A percentile compares a stretch with the other conserved stretches of the same genome.
Conservation (phyloP, 2,329 filamentous ascomycete species). For the Trichoderma sp. region DNA sequence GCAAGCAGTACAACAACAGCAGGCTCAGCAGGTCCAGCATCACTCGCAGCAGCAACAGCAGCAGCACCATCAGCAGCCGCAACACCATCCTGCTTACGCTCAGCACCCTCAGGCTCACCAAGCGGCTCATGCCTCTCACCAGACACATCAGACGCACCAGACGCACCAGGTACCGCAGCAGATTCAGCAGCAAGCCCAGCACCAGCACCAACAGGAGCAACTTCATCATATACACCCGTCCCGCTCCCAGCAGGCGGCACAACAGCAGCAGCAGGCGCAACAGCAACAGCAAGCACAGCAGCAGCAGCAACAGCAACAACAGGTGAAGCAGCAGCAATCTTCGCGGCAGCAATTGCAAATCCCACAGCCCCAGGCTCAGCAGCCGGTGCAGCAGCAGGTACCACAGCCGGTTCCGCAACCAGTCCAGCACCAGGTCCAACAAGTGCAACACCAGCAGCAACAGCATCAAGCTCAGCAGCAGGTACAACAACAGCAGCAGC, state of each 20-base stretch:
- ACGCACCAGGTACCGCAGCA: constrained; percentile 14
- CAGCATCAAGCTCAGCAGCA: constrained; percentile 22
- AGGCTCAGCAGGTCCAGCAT: constrained; percentile 27
- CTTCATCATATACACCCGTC: constrained; percentile 28
- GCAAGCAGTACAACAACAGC: constrained; percentile 21
- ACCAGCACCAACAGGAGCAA: constrained; percentile 30
- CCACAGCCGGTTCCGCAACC: constrained; percentile 26
- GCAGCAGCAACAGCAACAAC: constrained; percentile 19
- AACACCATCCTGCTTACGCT: constrained; percentile 20
- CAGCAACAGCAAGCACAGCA: constrained; percentile 29
- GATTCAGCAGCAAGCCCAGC: constrained; percentile 28
- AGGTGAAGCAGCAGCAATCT: constrained; percentile 20
- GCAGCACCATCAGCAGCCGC: constrained; percentile 29
- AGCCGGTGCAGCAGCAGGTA: background rate
- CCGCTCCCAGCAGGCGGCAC: constrained; percentile 31
- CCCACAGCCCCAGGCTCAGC: constrained; percentile 10
- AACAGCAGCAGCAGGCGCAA: constrained; percentile 26
- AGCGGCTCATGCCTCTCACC: constrained; percentile 26
- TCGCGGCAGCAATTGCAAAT: constrained; percentile 11
- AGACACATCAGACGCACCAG: constrained; percentile 16
- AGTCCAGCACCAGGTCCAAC: constrained; percentile 19
- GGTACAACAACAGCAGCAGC: constrained; percentile 26
- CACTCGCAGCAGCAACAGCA: constrained; percentile 32
- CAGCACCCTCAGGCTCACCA: constrained; percentile 28
- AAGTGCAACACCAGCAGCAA: constrained; percentile 4